phyloP scores from a whole-genome alignment of 1,284 basidiomycete genomes.

The Microbotryum scabiosae region DNA sequence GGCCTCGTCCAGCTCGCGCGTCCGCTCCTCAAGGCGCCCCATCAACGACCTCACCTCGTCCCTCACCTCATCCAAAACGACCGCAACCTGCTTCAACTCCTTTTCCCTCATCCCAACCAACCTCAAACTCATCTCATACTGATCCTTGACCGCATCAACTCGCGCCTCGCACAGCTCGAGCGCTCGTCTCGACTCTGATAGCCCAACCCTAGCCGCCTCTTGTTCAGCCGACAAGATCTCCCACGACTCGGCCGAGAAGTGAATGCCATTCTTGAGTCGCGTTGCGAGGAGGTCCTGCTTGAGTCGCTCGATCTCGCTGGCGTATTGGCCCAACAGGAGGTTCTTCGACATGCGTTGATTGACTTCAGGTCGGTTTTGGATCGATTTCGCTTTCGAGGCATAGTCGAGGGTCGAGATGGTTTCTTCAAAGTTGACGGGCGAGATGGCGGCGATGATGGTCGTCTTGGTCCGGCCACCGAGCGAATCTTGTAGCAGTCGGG shows the following conservation, averaged over 20 bases:
- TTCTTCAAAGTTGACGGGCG: constrained; percentile 92
- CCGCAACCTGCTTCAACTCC: constrained; percentile 22
- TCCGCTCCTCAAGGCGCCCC: constrained; percentile 8
- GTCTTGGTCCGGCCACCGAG: constrained; percentile 97
- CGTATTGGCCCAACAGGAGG: constrained; percentile 85
- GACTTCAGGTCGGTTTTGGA: constrained; percentile 89
- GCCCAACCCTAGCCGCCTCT: constrained; percentile 62
- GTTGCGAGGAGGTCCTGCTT: constrained; percentile 84
- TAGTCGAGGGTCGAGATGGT: constrained; percentile 97
- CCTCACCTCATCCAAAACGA: constrained; percentile 25
- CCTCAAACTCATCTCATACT: constrained; percentile 78
- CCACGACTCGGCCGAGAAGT: constrained; percentile 82
- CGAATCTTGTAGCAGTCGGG: constrained; percentile 94
- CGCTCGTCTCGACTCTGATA: constrained; percentile 70
- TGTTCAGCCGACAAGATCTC: constrained; percentile 68
- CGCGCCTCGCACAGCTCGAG: constrained; percentile 67
- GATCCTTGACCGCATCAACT: constrained; percentile 59
- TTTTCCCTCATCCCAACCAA: constrained; percentile 45
- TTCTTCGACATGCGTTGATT: constrained; percentile 92
- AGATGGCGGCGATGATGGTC: constrained; percentile 93
- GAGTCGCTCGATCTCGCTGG: constrained; percentile 87
- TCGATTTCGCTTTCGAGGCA: constrained; percentile 89
- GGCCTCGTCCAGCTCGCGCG: constrained; percentile 16
- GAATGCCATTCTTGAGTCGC: constrained; percentile 89
- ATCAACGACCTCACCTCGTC: constrained; percentile 9